Evolutionary conservation across 192 early-diverging fungal genomes (phyloP).

Genomic region (Coemansia erecta): DNA sequence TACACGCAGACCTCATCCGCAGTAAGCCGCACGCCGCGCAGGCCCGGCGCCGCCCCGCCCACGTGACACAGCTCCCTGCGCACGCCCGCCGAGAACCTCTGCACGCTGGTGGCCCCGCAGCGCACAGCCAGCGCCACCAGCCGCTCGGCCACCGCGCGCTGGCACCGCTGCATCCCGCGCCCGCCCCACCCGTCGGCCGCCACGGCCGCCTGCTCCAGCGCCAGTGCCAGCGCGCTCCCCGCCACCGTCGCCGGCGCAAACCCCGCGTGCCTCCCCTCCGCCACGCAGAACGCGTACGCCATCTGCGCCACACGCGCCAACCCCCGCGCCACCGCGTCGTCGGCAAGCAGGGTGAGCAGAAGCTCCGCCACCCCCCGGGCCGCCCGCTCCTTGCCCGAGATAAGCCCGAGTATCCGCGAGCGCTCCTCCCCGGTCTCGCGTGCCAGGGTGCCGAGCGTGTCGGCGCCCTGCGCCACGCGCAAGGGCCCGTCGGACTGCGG

Average conservation of each 20-base stretch:
- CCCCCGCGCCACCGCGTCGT: background rate
- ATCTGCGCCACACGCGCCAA: constrained; percentile 10
- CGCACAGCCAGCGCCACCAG: constrained; percentile 11
- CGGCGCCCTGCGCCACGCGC: constrained; percentile 10
- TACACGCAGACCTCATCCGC: constrained; percentile 1
- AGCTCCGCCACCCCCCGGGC: constrained; percentile 1
- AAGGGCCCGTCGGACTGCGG: constrained; percentile 20
- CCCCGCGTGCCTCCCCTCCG: constrained; percentile 13
- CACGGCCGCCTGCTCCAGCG: constrained; percentile 17
- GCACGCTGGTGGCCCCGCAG: too few species aligned
- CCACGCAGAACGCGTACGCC: constrained; percentile 16
- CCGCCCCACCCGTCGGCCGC: background rate
- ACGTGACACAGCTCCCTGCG: too few species aligned
- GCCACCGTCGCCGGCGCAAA: constrained; percentile 18
- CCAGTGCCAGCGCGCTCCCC: constrained; percentile 19
- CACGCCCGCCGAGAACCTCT: too few species aligned
- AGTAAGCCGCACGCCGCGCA: too few species aligned
- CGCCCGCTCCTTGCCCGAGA: background rate
- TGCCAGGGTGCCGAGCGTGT: background rate
- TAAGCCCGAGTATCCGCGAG: background rate
- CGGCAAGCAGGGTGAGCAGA: constrained; percentile 12
- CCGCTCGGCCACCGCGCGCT: constrained; percentile 15
- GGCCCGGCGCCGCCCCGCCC: too few species aligned
- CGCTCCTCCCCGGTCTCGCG: background rate
- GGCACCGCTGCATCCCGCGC: constrained; percentile 7